Base-by-base conservation (phyloP, 2,329 filamentous ascomycete genomes). In the Fusarium camptoceras region DNA sequence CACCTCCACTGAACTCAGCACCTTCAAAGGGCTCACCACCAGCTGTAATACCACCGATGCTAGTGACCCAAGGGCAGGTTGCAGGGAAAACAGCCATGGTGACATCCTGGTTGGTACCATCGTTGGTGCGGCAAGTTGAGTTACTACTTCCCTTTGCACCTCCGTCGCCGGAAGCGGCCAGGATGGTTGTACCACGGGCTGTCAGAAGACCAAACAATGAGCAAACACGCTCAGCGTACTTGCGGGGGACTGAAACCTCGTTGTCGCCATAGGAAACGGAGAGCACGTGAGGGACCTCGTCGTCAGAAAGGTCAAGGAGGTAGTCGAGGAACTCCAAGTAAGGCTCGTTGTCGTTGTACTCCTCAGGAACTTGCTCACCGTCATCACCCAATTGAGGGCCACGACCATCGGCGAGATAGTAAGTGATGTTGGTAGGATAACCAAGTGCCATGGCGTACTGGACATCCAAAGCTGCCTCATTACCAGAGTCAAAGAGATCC, bases 41-140 rank as follows among this genome's bases (percentile, higher is more conserved):
- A 68, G 80, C 80, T 41, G 65, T 74, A 2, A 88, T 89, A 3
- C 87, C 90, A 9, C 91, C 91, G 2, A 93, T 86, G 4, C 85
- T 81, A 1, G 91, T 93, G 10, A 92, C 86, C 76, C 87, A 93
- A 0, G 90, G 91, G 71, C 91, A 93, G 1, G 86, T 85, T 1
- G 86, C 86, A 0, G 91, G 91, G 78, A 92, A 93, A 8, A 84
- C 85, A 2, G 89, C 84, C 30, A 88, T 81, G 74, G 90, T 88
- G 22, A 84, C 82, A 12, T 84, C 84, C 2, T 81, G 84, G 62
- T 86, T 83, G 44, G 79, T 82, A 24, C 88, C 89, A 59, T 91
- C 88, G 73, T 90, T 89, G 59, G 83, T 83, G 54, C 83, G 79
- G 79, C 89, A 92, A 22, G 69, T 75, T 62, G 88, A 89, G 61